Conservation (phyloP, 306 rosid species). For the Vigna mungo region DNA sequence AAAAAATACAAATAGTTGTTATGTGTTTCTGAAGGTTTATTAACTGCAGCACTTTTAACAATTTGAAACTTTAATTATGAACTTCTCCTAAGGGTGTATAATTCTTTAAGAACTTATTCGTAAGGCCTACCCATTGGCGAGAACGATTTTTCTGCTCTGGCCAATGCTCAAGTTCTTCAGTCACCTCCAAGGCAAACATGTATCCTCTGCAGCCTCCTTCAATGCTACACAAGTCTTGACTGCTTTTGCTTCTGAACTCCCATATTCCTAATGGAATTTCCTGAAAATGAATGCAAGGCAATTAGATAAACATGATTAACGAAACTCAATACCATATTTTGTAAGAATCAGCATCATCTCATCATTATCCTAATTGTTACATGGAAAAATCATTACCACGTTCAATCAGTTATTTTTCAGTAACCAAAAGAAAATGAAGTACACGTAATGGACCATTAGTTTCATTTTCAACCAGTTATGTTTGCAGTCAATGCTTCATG, state of each 20-base stretch:
- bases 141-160: constrained; percentile 73
- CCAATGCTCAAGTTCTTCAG: constrained; percentile 77
- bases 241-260: constrained; percentile 94
- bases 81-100: background rate
- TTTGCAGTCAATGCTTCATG: background rate
- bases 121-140: constrained; percentile 73
- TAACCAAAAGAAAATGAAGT: constrained; percentile 5
- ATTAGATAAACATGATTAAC: constrained; percentile 27
- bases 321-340: background rate
- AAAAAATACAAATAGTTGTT: background rate
- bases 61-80: constrained; percentile 4
- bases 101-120: constrained; percentile 6
- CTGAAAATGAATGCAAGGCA: constrained; percentile 52
- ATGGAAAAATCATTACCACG: constrained; percentile 14
- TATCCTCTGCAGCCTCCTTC: constrained; percentile 88
- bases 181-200: constrained; percentile 91
- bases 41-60: background rate
- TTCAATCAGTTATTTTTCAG: background rate
- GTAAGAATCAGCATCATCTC: constrained; percentile 4
- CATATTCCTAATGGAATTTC: constrained; percentile 79
- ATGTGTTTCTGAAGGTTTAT: background rate
- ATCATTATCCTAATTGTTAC: constrained; percentile 13
- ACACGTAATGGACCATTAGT: constrained; percentile 5
- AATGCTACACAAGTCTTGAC: constrained; percentile 55
- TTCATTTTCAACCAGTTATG: constrained; percentile 4